A percentile compares a stretch with the other conserved stretches of the same genome.
Evolutionary conservation across 2,329 filamentous ascomycete species (phyloP).

Genomic region (Epicoccum nigrum): DNA sequence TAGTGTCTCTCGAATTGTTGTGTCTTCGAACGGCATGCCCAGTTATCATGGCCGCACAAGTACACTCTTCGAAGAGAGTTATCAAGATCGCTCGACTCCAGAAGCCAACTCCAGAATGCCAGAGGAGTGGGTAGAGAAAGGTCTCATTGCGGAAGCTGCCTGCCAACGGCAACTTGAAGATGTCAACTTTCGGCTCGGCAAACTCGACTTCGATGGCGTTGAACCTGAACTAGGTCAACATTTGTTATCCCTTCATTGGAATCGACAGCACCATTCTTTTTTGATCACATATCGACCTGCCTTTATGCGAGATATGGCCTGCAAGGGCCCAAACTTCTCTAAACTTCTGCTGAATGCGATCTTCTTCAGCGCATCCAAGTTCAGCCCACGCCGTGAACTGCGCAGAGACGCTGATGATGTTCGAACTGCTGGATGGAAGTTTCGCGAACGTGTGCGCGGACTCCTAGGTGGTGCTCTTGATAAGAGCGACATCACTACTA

Average conservation of each 20-base stretch:
- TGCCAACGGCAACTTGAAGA: constrained; percentile 59
- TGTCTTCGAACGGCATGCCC: constrained; percentile 49
- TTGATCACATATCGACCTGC: constrained; percentile 59
- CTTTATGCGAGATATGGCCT: constrained; percentile 55
- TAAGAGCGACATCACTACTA: constrained; percentile 59
- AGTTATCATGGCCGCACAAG: constrained; percentile 60
- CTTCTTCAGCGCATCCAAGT: constrained; percentile 56
- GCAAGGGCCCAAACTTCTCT: constrained; percentile 62
- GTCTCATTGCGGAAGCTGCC: constrained; percentile 56
- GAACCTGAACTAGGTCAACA: constrained; percentile 60
- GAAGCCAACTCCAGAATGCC: constrained; percentile 30
- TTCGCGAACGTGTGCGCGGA: constrained; percentile 54
- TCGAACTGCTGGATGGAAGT: constrained; percentile 57
- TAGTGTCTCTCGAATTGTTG: constrained; percentile 47
- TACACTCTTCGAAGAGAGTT: constrained; percentile 54
- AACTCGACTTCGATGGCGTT: constrained; percentile 63
- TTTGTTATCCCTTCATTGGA: constrained; percentile 60
- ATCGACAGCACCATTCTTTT: constrained; percentile 58
- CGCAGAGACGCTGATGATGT: constrained; percentile 55
- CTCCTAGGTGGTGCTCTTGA: constrained; percentile 56
- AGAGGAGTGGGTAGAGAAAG: constrained; percentile 53
- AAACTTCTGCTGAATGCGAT: constrained; percentile 63
- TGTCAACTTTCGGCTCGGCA: constrained; percentile 53
- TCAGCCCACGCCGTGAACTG: constrained; percentile 54
- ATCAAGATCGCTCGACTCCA: constrained; percentile 23